phyloP scores from a whole-genome alignment of 352 stramenopile species.

The Phytopythium boreale region DNA sequence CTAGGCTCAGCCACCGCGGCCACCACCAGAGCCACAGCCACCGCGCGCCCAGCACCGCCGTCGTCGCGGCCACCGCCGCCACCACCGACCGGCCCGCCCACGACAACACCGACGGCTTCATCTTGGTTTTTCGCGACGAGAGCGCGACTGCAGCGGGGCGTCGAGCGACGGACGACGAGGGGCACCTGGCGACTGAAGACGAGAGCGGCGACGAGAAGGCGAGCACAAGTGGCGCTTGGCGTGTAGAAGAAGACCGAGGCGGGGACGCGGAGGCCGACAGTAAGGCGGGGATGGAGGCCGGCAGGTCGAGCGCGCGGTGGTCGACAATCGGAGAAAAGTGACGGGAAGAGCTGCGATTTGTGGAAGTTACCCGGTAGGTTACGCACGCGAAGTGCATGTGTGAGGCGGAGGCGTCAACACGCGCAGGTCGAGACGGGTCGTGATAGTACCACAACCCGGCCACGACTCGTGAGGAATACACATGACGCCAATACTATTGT shows the following conservation, averaged over 20 bases:
- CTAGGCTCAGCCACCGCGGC: conserved; percentile 13
- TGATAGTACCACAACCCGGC: background rate
- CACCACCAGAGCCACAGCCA: conserved; percentile 6
- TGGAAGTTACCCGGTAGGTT: background rate
- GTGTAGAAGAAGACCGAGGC: background rate
- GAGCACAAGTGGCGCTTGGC: background rate
- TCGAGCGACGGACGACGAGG: background rate
- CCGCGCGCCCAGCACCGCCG: conserved; percentile 16
- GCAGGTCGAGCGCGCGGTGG: background rate
- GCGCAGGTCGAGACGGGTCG: background rate
- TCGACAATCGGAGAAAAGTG: background rate
- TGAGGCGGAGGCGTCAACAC: background rate
- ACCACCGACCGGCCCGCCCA: background rate
- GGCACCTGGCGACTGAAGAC: too few species aligned
- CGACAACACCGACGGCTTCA: background rate
- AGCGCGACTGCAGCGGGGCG: background rate
- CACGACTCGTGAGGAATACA: background rate
- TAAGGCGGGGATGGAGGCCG: background rate
- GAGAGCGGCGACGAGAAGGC: background rate
- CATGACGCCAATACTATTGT: too few species aligned
- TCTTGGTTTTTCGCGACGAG: background rate
- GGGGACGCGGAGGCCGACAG: too few species aligned
- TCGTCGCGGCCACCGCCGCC: conserved; percentile 9
- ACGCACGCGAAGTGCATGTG: background rate
- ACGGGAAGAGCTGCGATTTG: background rate